Base-by-base conservation (phyloP, 75 land plant genomes). In the Isoetes taiwanensis region DNA sequence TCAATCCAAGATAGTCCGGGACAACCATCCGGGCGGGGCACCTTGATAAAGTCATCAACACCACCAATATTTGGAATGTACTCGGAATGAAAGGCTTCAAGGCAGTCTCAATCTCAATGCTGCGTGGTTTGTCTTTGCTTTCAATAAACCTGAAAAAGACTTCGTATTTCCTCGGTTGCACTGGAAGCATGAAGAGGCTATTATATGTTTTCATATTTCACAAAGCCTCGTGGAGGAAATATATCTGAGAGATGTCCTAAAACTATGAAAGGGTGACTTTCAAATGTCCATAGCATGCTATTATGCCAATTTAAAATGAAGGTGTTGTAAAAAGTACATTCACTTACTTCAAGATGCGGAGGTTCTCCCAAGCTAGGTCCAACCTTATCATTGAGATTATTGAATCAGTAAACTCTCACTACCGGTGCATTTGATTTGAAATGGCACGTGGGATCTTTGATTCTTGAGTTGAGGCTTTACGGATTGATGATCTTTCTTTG, bases 51-150 rank as follows among this genome's bases (percentile, higher is more conserved):
- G 6, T 46, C 50, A n/a, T 46, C 50, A 5, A 46, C 50, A 19
- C 50, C 50, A 46, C 50, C 50, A 46, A 46, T 23, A 6, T 19
- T 23, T n/a, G 50, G 50, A 16, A 46, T 46, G 16, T 19, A 46
- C 8, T 46, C 50, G 50, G 50, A 46, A 46, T 46, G 23, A 46
- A 46, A 8, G 50, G 50, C 16, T 46, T 46, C 50, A 46, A n/a
- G 6, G 23, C 25, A 19, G 50, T 46, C n/a, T n/a, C 5, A 5
- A 46, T 6, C 25, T 46, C 50, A 5, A 46, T 6, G 16, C 25
- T 23, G 8, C 5, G 16, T 19, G 50, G 50, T 23, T 46, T 46
- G 16, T 46, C n/a, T n/a, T n/a, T 19, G 50, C 50, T 6, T 19
- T 46, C 12, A 4, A 46, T 46, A n/a, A 46, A n/a, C 50, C n/a